Percentiles rank a stretch among this genome's conserved stretches.
These are phyloP conservation scores for Hippophae gyantsensis DNA, from an alignment of 306 rosid genomes.

Conservation along the genomic window DNA sequence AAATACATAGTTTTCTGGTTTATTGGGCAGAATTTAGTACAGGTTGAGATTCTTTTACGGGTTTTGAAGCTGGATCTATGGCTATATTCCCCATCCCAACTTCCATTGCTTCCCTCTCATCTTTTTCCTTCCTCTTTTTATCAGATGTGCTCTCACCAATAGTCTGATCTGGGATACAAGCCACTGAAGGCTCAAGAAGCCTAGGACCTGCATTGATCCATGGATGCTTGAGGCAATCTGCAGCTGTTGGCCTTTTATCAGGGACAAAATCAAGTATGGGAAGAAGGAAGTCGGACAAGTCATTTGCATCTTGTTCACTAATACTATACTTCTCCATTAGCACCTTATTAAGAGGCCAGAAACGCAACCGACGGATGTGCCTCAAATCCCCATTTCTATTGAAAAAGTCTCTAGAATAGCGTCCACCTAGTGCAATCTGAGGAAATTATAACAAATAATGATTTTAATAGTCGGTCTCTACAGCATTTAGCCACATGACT, in stretches of 20 bases:
- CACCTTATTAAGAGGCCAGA: slow-evolving; percentile 78
- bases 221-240: slow-evolving; percentile 64
- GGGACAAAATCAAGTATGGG: slow-evolving; percentile 76
- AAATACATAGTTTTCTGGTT: background rate
- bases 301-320: slow-evolving; percentile 62
- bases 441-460: background rate
- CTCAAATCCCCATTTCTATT: slow-evolving; percentile 71
- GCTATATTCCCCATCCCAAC: slow-evolving; percentile 22
- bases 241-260: slow-evolving; percentile 77
- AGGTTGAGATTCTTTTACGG: slow-evolving; percentile 3
- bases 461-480: background rate
- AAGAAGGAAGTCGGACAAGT: slow-evolving; percentile 48
- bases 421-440: slow-evolving; percentile 79
- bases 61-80: slow-evolving; percentile 21
- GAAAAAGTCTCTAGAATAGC: slow-evolving; percentile 76
- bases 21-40: background rate
- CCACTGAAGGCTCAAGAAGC: slow-evolving; percentile 24
- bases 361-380: slow-evolving; percentile 67
- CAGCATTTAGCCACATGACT: background rate
- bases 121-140: slow-evolving; percentile 14
- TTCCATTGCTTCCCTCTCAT: slow-evolving; percentile 22
- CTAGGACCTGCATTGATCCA: slow-evolving; percentile 65
- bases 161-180: slow-evolving; percentile 6
- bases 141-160: slow-evolving; percentile 7
- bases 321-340: slow-evolving; percentile 67